These are phyloP conservation scores for Linnemannia exigua DNA, from an alignment of 192 early-diverging fungal species.

Conservation along the genomic window DNA sequence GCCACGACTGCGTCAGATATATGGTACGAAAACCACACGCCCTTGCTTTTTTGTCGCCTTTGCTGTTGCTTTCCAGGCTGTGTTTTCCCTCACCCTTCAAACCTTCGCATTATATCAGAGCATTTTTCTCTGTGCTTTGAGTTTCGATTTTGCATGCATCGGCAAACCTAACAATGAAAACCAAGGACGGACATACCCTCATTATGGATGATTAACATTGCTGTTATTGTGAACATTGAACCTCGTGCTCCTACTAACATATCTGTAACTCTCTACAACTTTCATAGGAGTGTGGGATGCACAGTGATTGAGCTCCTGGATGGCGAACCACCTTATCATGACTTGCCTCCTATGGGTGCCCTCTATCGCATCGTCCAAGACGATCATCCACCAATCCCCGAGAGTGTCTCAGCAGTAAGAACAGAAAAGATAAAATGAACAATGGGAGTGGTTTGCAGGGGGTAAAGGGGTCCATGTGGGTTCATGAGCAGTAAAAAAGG, in stretches of 20 bases:
- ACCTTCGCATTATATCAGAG: neutral
- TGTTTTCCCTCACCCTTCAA: neutral
- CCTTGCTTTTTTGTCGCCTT: too few species aligned
- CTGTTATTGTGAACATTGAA: neutral
- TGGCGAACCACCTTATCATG: slow-evolving; percentile 79
- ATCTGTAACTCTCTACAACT: neutral
- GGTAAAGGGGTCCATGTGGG: neutral
- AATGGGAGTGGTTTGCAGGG: neutral
- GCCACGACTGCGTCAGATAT: slow-evolving; percentile 80
- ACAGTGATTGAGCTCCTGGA: slow-evolving; percentile 79
- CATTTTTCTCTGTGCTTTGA: neutral
- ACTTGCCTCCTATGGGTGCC: slow-evolving; percentile 78
- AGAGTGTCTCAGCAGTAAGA: slow-evolving; percentile 68
- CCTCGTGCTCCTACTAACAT: neutral
- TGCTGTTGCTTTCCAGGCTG: neutral
- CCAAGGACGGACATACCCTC: neutral
- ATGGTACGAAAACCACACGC: slow-evolving; percentile 45
- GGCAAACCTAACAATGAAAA: neutral
- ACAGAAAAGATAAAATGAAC: neutral
- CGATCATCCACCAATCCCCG: slow-evolving; percentile 79
- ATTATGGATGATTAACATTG: neutral
- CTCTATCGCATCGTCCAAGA: slow-evolving; percentile 81
- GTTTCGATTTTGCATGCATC: neutral
- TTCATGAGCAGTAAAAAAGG: neutral
- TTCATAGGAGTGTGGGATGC: slow-evolving; percentile 72